These are phyloP conservation scores for Zalaria obscura DNA, from an alignment of 2,329 filamentous ascomycete species.

Conservation along the genomic window DNA sequence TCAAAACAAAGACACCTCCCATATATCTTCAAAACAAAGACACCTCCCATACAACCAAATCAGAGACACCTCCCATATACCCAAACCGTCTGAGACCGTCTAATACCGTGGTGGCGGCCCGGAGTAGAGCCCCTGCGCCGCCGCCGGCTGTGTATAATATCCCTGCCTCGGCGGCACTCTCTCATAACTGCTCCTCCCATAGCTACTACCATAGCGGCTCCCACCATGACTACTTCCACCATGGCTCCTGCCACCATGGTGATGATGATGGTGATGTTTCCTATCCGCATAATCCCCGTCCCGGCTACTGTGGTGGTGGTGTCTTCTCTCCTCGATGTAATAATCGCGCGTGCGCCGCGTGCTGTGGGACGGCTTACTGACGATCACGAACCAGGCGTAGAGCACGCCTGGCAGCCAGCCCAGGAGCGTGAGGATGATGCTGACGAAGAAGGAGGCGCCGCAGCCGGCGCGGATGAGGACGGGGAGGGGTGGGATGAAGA, in stretches of 20 bases:
- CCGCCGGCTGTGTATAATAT: neutral
- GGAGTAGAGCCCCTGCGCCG: neutral
- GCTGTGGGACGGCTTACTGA: conserved; percentile 3
- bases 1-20: no score
- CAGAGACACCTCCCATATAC: no score
- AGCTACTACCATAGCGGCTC: neutral
- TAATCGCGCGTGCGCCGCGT: neutral
- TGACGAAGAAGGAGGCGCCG: conserved; percentile 71
- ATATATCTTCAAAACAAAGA: no score
- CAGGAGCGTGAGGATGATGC: conserved; percentile 65
- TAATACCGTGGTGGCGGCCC: neutral
- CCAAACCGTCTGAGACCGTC: no score
- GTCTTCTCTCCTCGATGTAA: neutral
- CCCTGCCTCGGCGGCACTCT: neutral
- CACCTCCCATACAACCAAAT: no score
- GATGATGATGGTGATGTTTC: neutral
- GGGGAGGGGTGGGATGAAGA: conserved; percentile 76
- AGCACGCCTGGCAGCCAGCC: conserved; percentile 4
- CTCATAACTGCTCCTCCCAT: neutral
- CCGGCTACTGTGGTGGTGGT: neutral
- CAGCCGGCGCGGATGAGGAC: conserved; percentile 85
- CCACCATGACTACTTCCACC: neutral
- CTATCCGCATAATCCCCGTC: neutral
- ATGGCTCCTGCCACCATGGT: neutral
- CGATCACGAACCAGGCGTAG: conserved; percentile 6